Evolutionary conservation across 768 basidiomycete genomes (phyloP), one percentile per base, ranked within the genome.

Genomic region (Paxillus involutus): DNA sequence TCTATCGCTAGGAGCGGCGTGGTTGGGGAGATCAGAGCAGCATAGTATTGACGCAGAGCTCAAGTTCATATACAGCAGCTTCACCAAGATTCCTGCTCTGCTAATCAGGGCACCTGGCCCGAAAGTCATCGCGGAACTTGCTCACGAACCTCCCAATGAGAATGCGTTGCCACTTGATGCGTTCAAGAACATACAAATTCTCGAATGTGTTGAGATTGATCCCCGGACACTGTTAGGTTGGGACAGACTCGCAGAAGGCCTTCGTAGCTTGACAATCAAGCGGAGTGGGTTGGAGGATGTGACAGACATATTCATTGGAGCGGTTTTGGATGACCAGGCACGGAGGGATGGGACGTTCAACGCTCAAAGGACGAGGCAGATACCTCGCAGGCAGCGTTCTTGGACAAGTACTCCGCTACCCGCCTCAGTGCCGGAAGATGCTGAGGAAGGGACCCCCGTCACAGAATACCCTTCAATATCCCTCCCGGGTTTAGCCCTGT

Each of bases 31-130:
- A 55, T 66, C 79, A 6, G 79, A 84, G 52, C 81, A 80, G 36
- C 81, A 80, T 11, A 79, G 66, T 55, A 71, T 89, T 59, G 88
- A 94, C 51, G 66, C 75, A 3, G 89, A 93, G 63, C 84, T 96
- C 68, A 93, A 85, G 67, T 92, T 86, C 70, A 79, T 95, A 57
- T 96, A 85, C 74, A 92, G 91, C 67, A 82, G 86, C 66, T 92
- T 96, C 75, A 97, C 92, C 42, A 93, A 90, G 71, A 75, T 97
- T 0, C 94, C 94, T 14, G 87, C 92, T 1, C 76, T 96, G 37
- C 73, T 77, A 7, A 71, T 95, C 51, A 79, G 76, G 55, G 78
- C 86, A 2, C 88, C 89, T 0, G 81, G 81, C 43, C 77, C 78
- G 45, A 84, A 82, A 51, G 71, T 83, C 59, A 85, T 95, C 24